phyloP scores from a whole-genome alignment of 2,329 filamentous ascomycete genomes.

The Neoscytalidium dimidiatum region DNA sequence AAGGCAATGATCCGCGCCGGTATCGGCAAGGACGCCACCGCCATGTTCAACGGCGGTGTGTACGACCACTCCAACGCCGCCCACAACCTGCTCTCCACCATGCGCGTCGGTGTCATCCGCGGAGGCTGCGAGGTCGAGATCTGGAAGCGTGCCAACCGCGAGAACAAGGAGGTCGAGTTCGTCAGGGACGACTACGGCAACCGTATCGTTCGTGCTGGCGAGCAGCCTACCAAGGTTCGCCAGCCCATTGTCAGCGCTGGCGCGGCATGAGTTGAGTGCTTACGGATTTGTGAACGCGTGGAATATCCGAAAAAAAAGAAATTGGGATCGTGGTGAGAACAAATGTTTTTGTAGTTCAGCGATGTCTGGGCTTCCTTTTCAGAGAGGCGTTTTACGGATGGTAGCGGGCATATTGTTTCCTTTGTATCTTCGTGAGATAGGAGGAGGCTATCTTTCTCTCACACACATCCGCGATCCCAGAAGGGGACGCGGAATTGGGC shows the following conservation, averaged over 20 bases:
- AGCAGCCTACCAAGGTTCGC: conserved; percentile 80
- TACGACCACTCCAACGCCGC: conserved; percentile 46
- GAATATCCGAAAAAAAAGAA: not conserved
- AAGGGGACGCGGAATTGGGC: not conserved
- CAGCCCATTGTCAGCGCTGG: conserved; percentile 81
- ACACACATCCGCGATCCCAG: not conserved
- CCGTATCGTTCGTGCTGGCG: conserved; percentile 81
- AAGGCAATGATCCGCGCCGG: conserved; percentile 45
- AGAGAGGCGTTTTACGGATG: not conserved
- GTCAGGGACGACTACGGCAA: conserved; percentile 80
- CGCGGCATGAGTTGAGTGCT: conserved; percentile 62
- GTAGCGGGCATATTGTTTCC: not conserved
- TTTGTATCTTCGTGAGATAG: not conserved
- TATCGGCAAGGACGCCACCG: conserved; percentile 46
- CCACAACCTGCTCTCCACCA: conserved; percentile 46
- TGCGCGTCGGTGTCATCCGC: conserved; percentile 46
- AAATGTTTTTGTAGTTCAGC: not conserved
- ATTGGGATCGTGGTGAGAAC: not conserved
- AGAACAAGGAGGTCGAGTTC: conserved; percentile 72
- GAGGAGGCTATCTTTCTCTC: not conserved
- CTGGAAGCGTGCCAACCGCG: conserved; percentile 45
- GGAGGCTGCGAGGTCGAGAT: conserved; percentile 47
- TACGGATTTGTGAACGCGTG: too few relatives aligned
- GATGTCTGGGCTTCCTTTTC: not conserved
- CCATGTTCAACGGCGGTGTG: conserved; percentile 48